Evolutionary conservation across 2,329 filamentous ascomycete species (phyloP).

Genomic region (Penicillium thymicola): DNA sequence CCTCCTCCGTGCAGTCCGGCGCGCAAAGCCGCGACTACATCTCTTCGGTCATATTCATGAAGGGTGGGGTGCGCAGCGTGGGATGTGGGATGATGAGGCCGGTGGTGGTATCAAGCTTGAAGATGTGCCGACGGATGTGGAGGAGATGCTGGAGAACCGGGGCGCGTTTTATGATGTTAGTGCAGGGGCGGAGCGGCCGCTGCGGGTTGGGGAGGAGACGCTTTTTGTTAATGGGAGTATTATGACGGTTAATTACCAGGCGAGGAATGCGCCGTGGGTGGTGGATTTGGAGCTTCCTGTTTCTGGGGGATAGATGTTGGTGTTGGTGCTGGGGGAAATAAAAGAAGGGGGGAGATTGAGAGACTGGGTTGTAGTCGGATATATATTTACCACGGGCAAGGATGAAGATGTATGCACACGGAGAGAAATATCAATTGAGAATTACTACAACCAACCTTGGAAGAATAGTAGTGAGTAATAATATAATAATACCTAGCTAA

Average conservation of each 20-base stretch:
- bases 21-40: constrained; percentile 54
- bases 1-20: constrained; percentile 50
- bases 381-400: neutral
- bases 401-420: neutral
- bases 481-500: neutral
- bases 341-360: no score
- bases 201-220: constrained; percentile 51
- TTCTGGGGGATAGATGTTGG: neutral
- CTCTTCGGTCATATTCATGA: constrained; percentile 64
- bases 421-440: neutral
- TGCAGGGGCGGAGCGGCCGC: constrained; percentile 19
- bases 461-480: no score
- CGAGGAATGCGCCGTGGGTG: constrained; percentile 54
- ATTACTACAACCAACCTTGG: neutral
- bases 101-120: constrained; percentile 14
- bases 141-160: constrained; percentile 32
- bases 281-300: constrained; percentile 52
- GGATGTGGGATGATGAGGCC: constrained; percentile 24
- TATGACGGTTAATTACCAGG: constrained; percentile 49
- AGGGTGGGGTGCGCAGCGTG: constrained; percentile 47
- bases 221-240: constrained; percentile 59
- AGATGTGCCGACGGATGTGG: constrained; percentile 22
- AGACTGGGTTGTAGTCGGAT: neutral
- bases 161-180: constrained; percentile 37
- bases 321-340: no score